Percentiles rank a stretch among this genome's conserved stretches.
Evolutionary conservation across 129 eudicot genomes (phyloP).

Genomic region (Silybum marianum): DNA sequence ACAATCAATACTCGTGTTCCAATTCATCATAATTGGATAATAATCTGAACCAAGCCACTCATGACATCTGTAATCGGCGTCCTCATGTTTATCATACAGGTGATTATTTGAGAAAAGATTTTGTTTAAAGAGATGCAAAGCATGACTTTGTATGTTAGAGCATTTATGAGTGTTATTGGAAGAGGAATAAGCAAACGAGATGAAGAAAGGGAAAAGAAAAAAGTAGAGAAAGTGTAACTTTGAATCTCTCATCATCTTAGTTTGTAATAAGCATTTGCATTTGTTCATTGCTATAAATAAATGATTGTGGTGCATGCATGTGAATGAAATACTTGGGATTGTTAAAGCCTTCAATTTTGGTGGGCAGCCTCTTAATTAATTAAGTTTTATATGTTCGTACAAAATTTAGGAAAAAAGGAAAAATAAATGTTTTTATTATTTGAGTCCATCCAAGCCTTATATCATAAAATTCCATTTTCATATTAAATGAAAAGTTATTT

Average conservation of each 20-base stretch:
- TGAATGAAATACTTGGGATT: too few relatives aligned
- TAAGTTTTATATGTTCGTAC: too few relatives aligned
- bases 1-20: slow-evolving; percentile 33
- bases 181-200: not conserved
- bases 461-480: too few relatives aligned
- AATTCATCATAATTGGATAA: slow-evolving; percentile 20
- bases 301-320: too few relatives aligned
- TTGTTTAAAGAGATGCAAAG: slow-evolving; percentile 28
- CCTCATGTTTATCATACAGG: not conserved
- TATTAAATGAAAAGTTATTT: too few relatives aligned
- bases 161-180: slow-evolving; percentile 14
- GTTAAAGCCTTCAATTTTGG: too few relatives aligned
- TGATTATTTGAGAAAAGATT: slow-evolving; percentile 6
- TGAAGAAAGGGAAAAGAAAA: not conserved
- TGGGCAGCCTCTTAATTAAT: too few relatives aligned
- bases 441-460: too few relatives aligned
- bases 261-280: not conserved
- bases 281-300: not conserved
- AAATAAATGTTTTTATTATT: too few relatives aligned
- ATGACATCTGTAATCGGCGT: not conserved
- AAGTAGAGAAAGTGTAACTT: not conserved
- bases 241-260: not conserved
- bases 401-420: too few relatives aligned
- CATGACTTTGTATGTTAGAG: not conserved
- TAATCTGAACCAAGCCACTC: not conserved